Conservation (phyloP, 305 asterid species). For the Rubia tinctorum region DNA sequence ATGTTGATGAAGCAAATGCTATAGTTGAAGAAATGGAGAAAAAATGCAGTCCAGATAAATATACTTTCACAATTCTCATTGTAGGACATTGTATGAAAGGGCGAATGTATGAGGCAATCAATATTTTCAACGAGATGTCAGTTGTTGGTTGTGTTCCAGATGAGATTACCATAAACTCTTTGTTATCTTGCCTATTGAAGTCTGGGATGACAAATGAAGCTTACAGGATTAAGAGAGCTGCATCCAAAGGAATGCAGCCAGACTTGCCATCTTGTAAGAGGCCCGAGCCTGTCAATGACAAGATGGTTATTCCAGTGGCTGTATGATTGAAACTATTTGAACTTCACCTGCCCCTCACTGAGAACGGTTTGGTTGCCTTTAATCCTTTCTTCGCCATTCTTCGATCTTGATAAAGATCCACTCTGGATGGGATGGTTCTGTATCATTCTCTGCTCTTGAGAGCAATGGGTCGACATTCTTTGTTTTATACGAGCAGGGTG, state of each 20-base stretch:
- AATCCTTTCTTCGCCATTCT: slow-evolving; percentile 7
- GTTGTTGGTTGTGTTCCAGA: slow-evolving; percentile 72
- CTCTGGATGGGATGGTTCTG: not conserved
- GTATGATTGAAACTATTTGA: slow-evolving; percentile 29
- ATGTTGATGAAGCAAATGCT: slow-evolving; percentile 65
- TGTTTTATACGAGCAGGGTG: slow-evolving; percentile 4
- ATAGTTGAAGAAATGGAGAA: slow-evolving; percentile 73
- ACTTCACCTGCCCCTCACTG: slow-evolving; percentile 20
- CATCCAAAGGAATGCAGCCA: slow-evolving; percentile 22
- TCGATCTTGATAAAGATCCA: slow-evolving; percentile 1
- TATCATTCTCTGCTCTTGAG: slow-evolving; percentile 10
- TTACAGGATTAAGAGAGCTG: slow-evolving; percentile 48
- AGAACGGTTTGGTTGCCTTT: not conserved
- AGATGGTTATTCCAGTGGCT: slow-evolving; percentile 46
- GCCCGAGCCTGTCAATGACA: slow-evolving; percentile 25
- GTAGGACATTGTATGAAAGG: slow-evolving; percentile 97
- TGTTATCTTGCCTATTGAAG: slow-evolving; percentile 69
- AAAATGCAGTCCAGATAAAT: slow-evolving; percentile 71
- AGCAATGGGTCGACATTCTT: not conserved
- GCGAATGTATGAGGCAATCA: slow-evolving; percentile 71
- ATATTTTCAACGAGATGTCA: slow-evolving; percentile 62
- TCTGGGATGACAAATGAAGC: slow-evolving; percentile 88
- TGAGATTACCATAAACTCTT: slow-evolving; percentile 43
- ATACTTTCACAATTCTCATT: slow-evolving; percentile 82
- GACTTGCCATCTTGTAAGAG: slow-evolving; percentile 35